Percentiles rank a stretch among this genome's conserved stretches.
Evolutionary conservation across 2,329 filamentous ascomycete species (phyloP).

Genomic region (Penicillium sclerotiorum): DNA sequence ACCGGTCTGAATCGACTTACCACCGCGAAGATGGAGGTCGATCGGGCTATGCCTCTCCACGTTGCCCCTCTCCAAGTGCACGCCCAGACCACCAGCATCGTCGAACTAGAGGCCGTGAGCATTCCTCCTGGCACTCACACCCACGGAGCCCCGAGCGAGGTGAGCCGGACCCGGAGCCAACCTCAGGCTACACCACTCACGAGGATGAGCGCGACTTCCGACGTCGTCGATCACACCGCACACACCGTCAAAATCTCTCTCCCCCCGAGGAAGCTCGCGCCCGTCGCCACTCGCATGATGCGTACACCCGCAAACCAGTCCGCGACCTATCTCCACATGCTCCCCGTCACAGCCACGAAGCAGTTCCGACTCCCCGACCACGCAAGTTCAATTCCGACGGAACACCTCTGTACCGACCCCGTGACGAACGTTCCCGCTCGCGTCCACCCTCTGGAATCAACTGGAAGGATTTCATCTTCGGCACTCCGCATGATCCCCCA

Average conservation of each 20-base stretch:
- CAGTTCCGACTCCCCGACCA: slow-evolving; percentile 7
- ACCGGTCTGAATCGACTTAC: slow-evolving; percentile 22
- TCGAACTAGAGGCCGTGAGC: slow-evolving; percentile 28
- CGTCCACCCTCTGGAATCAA: slow-evolving; percentile 22
- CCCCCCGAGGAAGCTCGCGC: slow-evolving; percentile 26
- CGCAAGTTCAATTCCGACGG: slow-evolving; percentile 16
- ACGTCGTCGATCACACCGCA: slow-evolving; percentile 14
- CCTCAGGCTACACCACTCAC: slow-evolving; percentile 29
- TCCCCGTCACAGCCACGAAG: slow-evolving; percentile 13
- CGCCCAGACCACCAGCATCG: slow-evolving; percentile 21
- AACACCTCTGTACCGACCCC: slow-evolving; percentile 1
- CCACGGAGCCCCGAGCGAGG: slow-evolving; percentile 23
- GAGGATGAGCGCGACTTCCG: slow-evolving; percentile 3
- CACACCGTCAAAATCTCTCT: slow-evolving; percentile 29
- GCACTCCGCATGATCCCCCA: slow-evolving; percentile 14
- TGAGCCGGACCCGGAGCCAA: slow-evolving; percentile 28
- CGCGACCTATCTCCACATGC: slow-evolving; percentile 31
- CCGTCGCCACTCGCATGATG: slow-evolving; percentile 42
- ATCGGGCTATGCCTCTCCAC: slow-evolving; percentile 25
- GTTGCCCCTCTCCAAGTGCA: slow-evolving; percentile 31
- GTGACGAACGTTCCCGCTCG: slow-evolving; percentile 19
- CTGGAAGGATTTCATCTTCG: slow-evolving; percentile 31
- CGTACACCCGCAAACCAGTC: slow-evolving; percentile 33
- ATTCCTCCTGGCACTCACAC: slow-evolving; percentile 16
- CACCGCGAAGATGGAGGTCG: slow-evolving; percentile 20